A percentile compares a stretch with the other conserved stretches of the same genome.
Conservation (phyloP, 2,329 filamentous ascomycete genomes). For the Macrophomina tecta region DNA sequence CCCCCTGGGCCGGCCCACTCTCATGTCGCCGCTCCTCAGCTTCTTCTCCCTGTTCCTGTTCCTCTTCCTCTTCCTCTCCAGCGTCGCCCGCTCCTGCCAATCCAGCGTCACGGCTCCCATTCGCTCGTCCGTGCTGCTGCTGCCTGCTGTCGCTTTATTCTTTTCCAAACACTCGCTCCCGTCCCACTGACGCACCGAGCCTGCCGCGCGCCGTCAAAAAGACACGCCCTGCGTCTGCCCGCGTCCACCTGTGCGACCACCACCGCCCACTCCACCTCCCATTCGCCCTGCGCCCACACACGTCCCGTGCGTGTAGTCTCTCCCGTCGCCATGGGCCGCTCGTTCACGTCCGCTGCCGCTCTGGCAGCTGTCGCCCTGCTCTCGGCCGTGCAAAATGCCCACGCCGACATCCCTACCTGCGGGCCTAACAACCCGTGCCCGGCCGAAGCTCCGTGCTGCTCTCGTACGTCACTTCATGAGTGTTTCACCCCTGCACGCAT, state of each 20-base stretch:
- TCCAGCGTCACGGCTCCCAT: neutral
- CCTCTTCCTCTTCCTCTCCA: neutral
- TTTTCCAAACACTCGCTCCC: conserved; percentile 3
- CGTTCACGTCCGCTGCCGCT: conserved; percentile 23
- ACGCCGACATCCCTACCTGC: conserved; percentile 45
- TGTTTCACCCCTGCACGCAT: conserved; percentile 2
- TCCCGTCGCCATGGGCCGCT: conserved; percentile 28
- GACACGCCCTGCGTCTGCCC: neutral
- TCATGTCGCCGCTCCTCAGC: neutral
- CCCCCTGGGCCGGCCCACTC: conserved; percentile 5
- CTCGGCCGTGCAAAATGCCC: conserved; percentile 36
- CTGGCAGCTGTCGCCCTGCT: conserved; percentile 32
- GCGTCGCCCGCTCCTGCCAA: neutral
- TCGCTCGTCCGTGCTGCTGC: conserved; percentile 19
- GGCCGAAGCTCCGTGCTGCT: conserved; percentile 56
- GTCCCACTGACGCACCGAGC: neutral
- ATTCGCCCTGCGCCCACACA: conserved; percentile 5
- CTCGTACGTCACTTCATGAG: conserved; percentile 46
- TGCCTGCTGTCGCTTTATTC: conserved; percentile 5
- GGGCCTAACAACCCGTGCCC: conserved; percentile 68
- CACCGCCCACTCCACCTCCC: neutral
- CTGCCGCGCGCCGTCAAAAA: conserved; percentile 9
- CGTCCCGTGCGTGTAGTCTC: conserved; percentile 5
- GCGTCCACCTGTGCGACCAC: neutral
- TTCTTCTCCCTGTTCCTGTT: neutral